Percentiles rank a stretch among this genome's conserved stretches.
These are phyloP conservation scores for Macaranga tanarius DNA, from an alignment of 441 rosid species.

Conservation along the genomic window DNA sequence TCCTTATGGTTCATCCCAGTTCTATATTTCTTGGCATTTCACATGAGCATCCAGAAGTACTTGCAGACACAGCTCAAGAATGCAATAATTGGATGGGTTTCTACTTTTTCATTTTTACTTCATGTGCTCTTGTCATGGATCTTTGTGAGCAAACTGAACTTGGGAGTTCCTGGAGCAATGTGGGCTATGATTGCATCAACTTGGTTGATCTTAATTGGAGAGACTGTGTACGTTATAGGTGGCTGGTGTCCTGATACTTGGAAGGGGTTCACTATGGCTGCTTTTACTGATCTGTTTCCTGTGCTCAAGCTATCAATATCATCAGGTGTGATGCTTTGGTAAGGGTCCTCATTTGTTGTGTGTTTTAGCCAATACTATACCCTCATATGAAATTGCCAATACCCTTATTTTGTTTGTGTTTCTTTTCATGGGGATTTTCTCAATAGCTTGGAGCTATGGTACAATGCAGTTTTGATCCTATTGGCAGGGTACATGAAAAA, in stretches of 20 bases:
- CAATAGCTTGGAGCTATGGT: constrained; percentile 61
- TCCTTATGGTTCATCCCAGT: constrained; percentile 51
- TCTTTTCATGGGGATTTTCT: neutral
- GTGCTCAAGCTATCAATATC: constrained; percentile 50
- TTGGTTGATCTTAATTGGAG: constrained; percentile 33
- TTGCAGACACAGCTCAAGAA: constrained; percentile 53
- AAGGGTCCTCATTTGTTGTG: constrained; percentile 1
- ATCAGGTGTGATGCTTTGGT: constrained; percentile 59
- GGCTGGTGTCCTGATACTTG: constrained; percentile 52
- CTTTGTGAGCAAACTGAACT: constrained; percentile 33
- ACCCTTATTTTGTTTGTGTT: neutral
- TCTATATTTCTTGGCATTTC: constrained; percentile 31
- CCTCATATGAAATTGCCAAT: too few relatives aligned
- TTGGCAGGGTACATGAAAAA: constrained; percentile 55
- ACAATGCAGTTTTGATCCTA: constrained; percentile 45
- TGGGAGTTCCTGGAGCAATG: constrained; percentile 55
- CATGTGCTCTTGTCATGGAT: constrained; percentile 51
- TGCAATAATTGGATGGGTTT: constrained; percentile 45
- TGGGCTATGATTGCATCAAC: constrained; percentile 27
- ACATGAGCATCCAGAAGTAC: constrained; percentile 37
- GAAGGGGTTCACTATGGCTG: constrained; percentile 45
- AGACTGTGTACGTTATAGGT: constrained; percentile 39
- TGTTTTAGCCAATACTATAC: too few relatives aligned
- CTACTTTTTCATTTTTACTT: constrained; percentile 33
- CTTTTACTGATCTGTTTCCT: constrained; percentile 43